Evolutionary conservation across 306 rosid species (phyloP).

Genomic region (Neltuma alba): DNA sequence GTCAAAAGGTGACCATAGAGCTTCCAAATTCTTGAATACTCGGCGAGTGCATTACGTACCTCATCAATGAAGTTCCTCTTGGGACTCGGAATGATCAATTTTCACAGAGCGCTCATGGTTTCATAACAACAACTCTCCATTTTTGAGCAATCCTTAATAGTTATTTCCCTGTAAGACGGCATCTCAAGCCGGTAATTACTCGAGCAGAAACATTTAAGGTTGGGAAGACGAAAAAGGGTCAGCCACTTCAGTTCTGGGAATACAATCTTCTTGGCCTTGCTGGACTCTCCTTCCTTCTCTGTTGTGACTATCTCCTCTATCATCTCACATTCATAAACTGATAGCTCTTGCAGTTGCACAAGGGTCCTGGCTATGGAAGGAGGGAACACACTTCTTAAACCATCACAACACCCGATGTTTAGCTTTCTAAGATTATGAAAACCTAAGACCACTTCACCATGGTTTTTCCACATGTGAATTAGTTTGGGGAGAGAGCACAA

Average conservation of each 20-base stretch:
- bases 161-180: constrained; percentile 15
- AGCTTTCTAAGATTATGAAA: constrained; percentile 20
- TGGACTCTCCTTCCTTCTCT: constrained; percentile 19
- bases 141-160: constrained; percentile 30
- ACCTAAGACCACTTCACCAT: background rate
- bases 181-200: constrained; percentile 23
- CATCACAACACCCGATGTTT: constrained; percentile 3
- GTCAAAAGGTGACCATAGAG: too few species aligned
- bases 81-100: background rate
- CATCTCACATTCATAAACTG: constrained; percentile 24
- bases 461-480: constrained; percentile 32
- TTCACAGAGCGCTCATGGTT: constrained; percentile 15
- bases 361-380: constrained; percentile 28
- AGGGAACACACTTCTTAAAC: constrained; percentile 25
- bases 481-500: constrained; percentile 32
- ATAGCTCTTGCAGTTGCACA: constrained; percentile 23
- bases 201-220: constrained; percentile 19
- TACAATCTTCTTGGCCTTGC: constrained; percentile 7
- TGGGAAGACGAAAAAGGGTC: constrained; percentile 28
- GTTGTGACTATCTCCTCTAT: constrained; percentile 22
- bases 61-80: background rate
- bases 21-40: too few species aligned
- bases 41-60: too few species aligned
- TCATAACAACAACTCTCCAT: constrained; percentile 30
- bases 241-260: constrained; percentile 24